A percentile compares a stretch with the other conserved stretches of the same genome.
phyloP scores from a whole-genome alignment of 139 green algal genomes.

The Desmodesmus armatus region DNA sequence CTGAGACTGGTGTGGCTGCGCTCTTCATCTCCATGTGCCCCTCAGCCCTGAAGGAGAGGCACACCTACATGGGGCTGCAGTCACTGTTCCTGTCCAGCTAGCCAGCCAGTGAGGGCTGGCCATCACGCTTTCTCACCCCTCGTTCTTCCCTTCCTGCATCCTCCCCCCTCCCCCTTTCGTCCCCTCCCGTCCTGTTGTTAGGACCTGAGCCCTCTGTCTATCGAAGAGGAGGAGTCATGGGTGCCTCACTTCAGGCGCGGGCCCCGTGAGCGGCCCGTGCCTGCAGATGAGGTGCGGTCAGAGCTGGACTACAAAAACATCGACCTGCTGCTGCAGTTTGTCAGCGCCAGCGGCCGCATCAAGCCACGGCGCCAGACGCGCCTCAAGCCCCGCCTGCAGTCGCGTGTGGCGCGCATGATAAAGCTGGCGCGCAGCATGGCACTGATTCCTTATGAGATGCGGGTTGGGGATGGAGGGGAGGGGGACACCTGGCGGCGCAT shows the following conservation, averaged over 20 bases:
- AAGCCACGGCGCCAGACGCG: conserved; percentile 20
- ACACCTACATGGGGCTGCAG: too few species aligned
- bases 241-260: not conserved
- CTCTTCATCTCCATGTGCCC: too few species aligned
- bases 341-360: conserved; percentile 29
- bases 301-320: conserved; percentile 45
- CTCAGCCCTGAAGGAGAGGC: too few species aligned
- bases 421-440: conserved; percentile 51
- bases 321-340: conserved; percentile 36
- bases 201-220: conserved; percentile 20
- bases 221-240: conserved; percentile 19
- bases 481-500: conserved; percentile 34
- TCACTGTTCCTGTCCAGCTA: too few species aligned
- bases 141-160: too few species aligned
- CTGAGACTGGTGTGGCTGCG: too few species aligned
- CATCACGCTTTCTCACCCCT: too few species aligned
- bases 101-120: too few species aligned
- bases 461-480: conserved; percentile 29
- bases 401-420: conserved; percentile 6
- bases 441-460: conserved; percentile 48
- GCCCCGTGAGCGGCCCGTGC: not conserved
- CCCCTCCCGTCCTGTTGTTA: too few species aligned
- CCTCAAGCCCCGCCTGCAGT: not conserved
- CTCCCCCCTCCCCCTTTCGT: too few species aligned
- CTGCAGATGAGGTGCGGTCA: not conserved